Conservation (phyloP, 345 rosid genomes). For the Sapria himalayana region DNA sequence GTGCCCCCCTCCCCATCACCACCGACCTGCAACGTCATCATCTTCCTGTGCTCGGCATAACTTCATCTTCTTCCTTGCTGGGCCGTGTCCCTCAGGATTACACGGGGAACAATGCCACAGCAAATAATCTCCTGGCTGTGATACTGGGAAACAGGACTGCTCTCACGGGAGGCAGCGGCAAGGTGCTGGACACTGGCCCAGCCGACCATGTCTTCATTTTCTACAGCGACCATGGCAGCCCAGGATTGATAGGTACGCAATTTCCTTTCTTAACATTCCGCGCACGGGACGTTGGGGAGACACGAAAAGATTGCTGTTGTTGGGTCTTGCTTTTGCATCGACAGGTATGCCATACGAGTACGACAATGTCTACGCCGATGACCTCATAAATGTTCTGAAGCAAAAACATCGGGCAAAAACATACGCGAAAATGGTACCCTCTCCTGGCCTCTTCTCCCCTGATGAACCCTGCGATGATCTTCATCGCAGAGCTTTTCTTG, state of each 20-base stretch:
- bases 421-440: constrained; percentile 35
- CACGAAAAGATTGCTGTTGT: too few species aligned
- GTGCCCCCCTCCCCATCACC: too few species aligned
- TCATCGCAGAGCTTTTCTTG: background rate
- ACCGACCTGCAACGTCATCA: too few species aligned
- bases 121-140: constrained; percentile 24
- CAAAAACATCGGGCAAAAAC: constrained; percentile 17
- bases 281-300: too few species aligned
- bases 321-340: too few species aligned
- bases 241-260: constrained; percentile 21
- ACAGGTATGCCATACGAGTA: constrained; percentile 26
- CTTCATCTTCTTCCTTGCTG: too few species aligned
- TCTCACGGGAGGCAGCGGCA: constrained; percentile 44
- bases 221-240: constrained; percentile 43
- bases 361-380: constrained; percentile 16
- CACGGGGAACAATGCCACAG: constrained; percentile 17
- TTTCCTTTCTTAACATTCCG: too few species aligned
- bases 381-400: constrained; percentile 25
- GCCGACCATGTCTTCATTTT: constrained; percentile 31
- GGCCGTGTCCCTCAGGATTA: constrained; percentile 40
- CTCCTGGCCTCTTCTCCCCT: too few species aligned
- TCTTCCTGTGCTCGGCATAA: too few species aligned
- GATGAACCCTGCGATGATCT: too few species aligned
- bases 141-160: constrained; percentile 35
- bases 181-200: constrained; percentile 36